Evolutionary conservation across 305 asterid genomes (phyloP), one percentile per base, ranked within the genome.

Genomic region (Fraxinus dipetala): DNA sequence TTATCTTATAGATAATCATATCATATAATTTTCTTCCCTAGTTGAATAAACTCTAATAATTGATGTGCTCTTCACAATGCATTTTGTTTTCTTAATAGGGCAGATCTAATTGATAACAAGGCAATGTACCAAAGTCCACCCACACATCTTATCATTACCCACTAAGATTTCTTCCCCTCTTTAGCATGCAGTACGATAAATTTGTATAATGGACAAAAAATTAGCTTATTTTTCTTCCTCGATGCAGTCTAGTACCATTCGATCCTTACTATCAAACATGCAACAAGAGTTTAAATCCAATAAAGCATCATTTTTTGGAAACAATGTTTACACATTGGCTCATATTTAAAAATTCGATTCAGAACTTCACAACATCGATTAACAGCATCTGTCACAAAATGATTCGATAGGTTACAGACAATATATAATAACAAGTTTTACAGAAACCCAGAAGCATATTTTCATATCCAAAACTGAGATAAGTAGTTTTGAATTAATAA

Each of bases 401-500:
- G 6, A 30, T 32, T 1, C 24, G 3, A 14, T 16, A 16, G 67
- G 74, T 79, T 78, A 79, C 77, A 79, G 22, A 67, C 74, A 78
- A 76, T 26, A 85, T 6, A 85, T 6, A 78, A 38, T 28, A 45
- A 48, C 79, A 54, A 43, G 76, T 79, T n/a, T 36, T 40, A 73
- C 83, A 65, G 70, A 83, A 63, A 85, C 83, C 48, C 72, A 82
- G 63, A 59, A 24, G 20, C 69, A 20, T 38, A 36, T 56, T 70
- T 2, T 5, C 30, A 5, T 6, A 18, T 2, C 38, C 24, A 79
- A 83, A 72, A 77, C 74, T 2, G 36, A 48, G 22, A 73, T 69
- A 83, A 56, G n/a, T 48, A 36, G 48, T 69, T 72, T 77, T 75
- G 28, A 11, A 43, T 69, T 69, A 54, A 24, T 24, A 80, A 65